A percentile compares a stretch with the other conserved stretches of the same genome.
These are phyloP conservation scores for Barbarea vulgaris DNA, from an alignment of 345 rosid genomes.

Conservation along the genomic window DNA sequence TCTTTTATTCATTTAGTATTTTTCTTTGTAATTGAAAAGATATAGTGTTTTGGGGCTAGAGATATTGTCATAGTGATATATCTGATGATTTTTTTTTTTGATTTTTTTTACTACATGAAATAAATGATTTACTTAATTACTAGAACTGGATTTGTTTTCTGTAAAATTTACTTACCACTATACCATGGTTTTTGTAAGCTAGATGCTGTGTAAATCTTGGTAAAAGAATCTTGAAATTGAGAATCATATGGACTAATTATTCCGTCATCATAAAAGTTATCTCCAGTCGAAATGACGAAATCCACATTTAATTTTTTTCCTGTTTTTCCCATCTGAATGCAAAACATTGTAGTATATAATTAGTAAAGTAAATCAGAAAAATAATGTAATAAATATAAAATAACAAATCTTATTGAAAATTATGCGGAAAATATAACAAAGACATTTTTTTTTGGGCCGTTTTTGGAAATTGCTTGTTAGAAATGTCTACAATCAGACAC, in stretches of 20 bases:
- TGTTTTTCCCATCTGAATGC: slow-evolving; percentile 48
- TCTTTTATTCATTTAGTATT: neutral
- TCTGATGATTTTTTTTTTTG: too few relatives aligned
- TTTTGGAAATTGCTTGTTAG: neutral
- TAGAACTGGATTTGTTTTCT: neutral
- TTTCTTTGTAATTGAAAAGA: neutral
- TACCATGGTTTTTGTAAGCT: slow-evolving; percentile 61
- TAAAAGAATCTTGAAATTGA: slow-evolving; percentile 47
- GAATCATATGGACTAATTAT: slow-evolving; percentile 46
- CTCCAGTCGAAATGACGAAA: slow-evolving; percentile 55
- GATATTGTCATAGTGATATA: neutral
- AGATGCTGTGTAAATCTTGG: slow-evolving; percentile 44
- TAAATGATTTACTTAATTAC: neutral
- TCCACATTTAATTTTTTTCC: slow-evolving; percentile 48
- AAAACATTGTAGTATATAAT: neutral
- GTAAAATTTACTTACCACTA: slow-evolving; percentile 36
- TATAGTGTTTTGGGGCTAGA: neutral
- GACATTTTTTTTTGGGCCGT: neutral
- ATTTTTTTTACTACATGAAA: neutral
- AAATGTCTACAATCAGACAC: neutral
- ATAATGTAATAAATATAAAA: neutral
- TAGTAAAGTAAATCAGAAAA: neutral
- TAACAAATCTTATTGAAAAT: neutral
- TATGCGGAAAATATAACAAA: neutral
- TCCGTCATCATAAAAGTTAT: slow-evolving; percentile 56